Conservation (phyloP, 768 basidiomycete genomes). For the Calocybe cyanea region DNA sequence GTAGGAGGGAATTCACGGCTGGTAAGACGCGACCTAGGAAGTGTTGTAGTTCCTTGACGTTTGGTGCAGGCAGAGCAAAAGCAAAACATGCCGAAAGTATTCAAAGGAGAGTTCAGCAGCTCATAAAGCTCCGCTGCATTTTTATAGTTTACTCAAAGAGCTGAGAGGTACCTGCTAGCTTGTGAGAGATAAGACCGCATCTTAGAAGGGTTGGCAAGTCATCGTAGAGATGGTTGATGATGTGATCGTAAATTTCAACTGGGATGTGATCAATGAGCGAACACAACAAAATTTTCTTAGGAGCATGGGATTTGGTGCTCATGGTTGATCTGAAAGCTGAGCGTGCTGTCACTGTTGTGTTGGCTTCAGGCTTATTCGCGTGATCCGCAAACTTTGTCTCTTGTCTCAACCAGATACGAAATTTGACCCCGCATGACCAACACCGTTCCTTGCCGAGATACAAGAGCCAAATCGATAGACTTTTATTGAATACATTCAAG, state of each 20-base stretch:
- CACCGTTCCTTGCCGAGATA: no score
- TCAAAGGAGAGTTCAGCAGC: conserved; percentile 4
- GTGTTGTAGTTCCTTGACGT: background rate
- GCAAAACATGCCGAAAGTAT: background rate
- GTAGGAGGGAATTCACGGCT: background rate
- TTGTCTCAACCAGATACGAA: no score
- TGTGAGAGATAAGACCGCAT: conserved; percentile 9
- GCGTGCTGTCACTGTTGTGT: no score
- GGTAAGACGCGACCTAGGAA: background rate
- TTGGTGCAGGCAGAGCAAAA: conserved; percentile 1
- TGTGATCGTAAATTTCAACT: conserved; percentile 4
- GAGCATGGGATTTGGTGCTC: no score
- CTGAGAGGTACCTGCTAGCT: conserved; percentile 8
- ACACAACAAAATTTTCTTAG: background rate
- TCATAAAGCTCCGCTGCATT: background rate
- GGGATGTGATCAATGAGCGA: conserved; percentile 1
- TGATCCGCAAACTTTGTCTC: no score
- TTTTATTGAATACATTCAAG: no score
- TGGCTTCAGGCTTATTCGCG: no score
- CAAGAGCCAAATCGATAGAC: no score
- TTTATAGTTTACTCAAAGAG: conserved; percentile 1
- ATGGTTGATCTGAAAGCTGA: no score
- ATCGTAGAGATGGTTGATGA: conserved; percentile 7
- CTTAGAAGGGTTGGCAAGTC: conserved; percentile 3
- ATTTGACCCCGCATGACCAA: no score